Base-by-base conservation (phyloP, 202 grass and related monocot species). In the Zizania palustris region DNA sequence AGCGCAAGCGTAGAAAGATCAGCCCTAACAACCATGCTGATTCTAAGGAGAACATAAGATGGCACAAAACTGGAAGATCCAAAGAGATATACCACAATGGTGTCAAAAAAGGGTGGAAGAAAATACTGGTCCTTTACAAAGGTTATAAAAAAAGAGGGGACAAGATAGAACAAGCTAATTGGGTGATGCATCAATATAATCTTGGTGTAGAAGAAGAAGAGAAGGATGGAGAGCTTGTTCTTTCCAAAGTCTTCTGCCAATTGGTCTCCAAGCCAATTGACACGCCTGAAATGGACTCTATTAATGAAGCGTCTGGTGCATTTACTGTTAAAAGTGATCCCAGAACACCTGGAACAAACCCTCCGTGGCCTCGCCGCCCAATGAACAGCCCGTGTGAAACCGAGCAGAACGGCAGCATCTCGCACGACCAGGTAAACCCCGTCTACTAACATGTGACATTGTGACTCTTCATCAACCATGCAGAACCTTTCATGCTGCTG, bases 141-240 rank as follows among this genome's bases (percentile, higher is more conserved):
- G n/a, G n/a, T 64, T 64, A 72, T 5, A 86, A 78, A 63, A 65
- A 16, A n/a, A n/a, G n/a, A n/a, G n/a, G n/a, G 37, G 55, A 0
- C 18, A 88, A 73, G 43, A 69, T 41, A 44, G 34, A 61, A 10
- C 90, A 39, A 77, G 64, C 72, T 58, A 85, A 88, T 35, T 98
- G 91, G 96, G 90, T 83, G 65, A 92, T 99, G 75, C 89, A 95
- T 92, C 81, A 99, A n/a, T 95, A 87, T 34, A 89, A 95, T 83
- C 76, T 95, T 59, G 89, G 91, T 12, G 55, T 12, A 9, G 45
- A 88, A 48, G 80, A 90, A 88, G 63, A 78, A 55, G 85, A 95
- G 80, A 79, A 62, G 3, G 48, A 95, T 3, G 89, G 85, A 1
- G 78, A 92, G 3, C 33, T 85, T 45, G 91, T 95, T 9, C 85